phyloP scores from a whole-genome alignment of 176 grass and related monocot species.

The Stipa capillata region DNA sequence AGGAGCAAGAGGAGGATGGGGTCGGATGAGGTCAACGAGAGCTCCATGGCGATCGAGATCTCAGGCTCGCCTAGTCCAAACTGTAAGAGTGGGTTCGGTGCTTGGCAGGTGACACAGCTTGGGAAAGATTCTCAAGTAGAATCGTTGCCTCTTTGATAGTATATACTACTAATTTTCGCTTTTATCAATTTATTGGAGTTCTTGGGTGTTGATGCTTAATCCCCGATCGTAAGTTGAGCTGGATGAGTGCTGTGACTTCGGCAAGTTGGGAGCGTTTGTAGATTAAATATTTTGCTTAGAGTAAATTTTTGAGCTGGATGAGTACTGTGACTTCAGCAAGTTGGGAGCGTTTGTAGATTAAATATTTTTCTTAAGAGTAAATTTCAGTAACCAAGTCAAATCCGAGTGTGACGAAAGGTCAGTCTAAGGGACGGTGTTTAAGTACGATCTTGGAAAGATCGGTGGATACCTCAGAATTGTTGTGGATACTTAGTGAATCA shows the following conservation, averaged over 20 bases:
- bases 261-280: not conserved
- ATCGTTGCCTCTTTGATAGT: not conserved
- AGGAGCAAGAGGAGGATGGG: constrained; percentile 1
- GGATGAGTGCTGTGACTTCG: not conserved
- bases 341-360: not conserved
- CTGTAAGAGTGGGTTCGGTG: not conserved
- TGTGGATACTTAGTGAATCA: no score
- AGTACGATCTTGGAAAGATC: no score
- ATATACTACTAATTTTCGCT: not conserved
- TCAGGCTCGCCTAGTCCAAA: not conserved
- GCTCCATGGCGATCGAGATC: constrained; percentile 16
- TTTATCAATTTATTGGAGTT: not conserved
- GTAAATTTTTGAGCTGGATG: not conserved
- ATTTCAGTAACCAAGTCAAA: no score
- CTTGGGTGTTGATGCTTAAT: not conserved
- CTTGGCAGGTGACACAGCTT: not conserved
- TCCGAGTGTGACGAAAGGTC: no score
- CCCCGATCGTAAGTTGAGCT: not conserved
- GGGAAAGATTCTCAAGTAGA: not conserved
- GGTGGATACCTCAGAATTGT: no score
- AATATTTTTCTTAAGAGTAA: no score
- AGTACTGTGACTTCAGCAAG: not conserved
- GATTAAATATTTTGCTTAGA: no score
- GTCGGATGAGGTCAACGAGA: not conserved
- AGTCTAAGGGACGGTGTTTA: no score